Percentiles rank a stretch among this genome's conserved stretches.
Conservation (phyloP, 2,329 filamentous ascomycete genomes). For the Claviceps humidiphila region DNA sequence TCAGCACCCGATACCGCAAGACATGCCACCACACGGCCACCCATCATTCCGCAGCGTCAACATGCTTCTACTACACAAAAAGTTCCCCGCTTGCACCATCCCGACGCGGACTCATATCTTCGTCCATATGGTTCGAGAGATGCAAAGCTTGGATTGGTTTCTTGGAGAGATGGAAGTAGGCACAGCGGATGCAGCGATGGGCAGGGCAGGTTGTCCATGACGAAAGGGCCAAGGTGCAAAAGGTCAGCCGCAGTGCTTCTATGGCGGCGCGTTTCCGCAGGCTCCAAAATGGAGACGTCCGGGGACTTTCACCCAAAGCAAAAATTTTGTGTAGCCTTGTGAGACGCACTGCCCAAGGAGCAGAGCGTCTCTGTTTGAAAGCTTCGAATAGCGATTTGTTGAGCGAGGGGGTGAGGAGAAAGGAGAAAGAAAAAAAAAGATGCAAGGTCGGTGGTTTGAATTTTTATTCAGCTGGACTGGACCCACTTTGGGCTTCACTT, state of each 20-base stretch:
- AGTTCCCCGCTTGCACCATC: slow-evolving; percentile 9
- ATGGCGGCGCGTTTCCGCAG: slow-evolving; percentile 99
- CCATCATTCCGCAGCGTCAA: slow-evolving; percentile 23
- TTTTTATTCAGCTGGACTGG: slow-evolving; percentile 16
- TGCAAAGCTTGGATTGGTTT: slow-evolving; percentile 6
- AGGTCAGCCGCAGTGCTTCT: slow-evolving; percentile 94
- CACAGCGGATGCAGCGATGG: slow-evolving; percentile 30
- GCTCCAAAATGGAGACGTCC: slow-evolving; percentile 51
- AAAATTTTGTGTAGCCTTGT: slow-evolving; percentile 12
- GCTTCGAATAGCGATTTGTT: slow-evolving; percentile 99
- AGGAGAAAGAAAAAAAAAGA: slow-evolving; percentile 15
- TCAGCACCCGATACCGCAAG: slow-evolving; percentile 33
- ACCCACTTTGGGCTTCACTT: slow-evolving; percentile 5
- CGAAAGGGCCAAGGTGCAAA: slow-evolving; percentile 42
- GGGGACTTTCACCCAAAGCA: slow-evolving; percentile 99
- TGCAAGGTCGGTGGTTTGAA: slow-evolving; percentile 1
- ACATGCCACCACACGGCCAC: slow-evolving; percentile 36
- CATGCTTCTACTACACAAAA: slow-evolving; percentile 6
- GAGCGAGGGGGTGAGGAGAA: slow-evolving; percentile 64
- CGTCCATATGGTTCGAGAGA: slow-evolving; percentile 48
- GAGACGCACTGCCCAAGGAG: slow-evolving; percentile 17
- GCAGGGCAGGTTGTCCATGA: slow-evolving; percentile 22
- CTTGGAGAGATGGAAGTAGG: neutral
- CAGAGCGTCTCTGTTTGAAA: slow-evolving; percentile 62
- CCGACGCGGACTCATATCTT: slow-evolving; percentile 71